Conservation (phyloP, 208 protist genomes). For the Trypanosoma rangeli region DNA sequence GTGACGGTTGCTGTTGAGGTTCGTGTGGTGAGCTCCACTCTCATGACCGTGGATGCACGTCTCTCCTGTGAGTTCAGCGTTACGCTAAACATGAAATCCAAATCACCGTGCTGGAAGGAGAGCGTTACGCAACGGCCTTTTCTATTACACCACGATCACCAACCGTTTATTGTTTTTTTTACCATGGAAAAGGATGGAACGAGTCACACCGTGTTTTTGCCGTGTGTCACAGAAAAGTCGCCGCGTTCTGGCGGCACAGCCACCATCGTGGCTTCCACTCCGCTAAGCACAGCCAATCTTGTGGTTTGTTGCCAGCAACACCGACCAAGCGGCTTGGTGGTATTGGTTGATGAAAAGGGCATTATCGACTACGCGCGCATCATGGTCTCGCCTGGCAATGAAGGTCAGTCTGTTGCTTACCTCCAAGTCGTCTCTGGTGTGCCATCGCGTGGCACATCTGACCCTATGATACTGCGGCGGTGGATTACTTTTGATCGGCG, state of each 20-base stretch:
- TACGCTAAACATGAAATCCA: background rate
- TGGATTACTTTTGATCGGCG: slow-evolving; percentile 64
- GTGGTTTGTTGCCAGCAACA: slow-evolving; percentile 57
- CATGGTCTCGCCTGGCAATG: slow-evolving; percentile 13
- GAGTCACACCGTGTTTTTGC: slow-evolving; percentile 26
- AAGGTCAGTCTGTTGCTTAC: slow-evolving; percentile 20
- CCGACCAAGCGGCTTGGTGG: slow-evolving; percentile 27
- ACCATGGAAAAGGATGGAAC: slow-evolving; percentile 13
- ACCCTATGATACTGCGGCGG: slow-evolving; percentile 39
- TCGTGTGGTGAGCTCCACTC: slow-evolving; percentile 42
- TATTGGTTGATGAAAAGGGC: slow-evolving; percentile 52
- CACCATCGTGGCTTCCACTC: slow-evolving; percentile 2
- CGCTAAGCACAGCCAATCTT: slow-evolving; percentile 46
- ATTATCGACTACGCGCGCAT: slow-evolving; percentile 69
- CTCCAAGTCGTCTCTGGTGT: slow-evolving; percentile 54
- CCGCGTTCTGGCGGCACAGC: background rate
- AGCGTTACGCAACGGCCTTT: slow-evolving; percentile 47
- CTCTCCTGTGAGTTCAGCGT: slow-evolving; percentile 39
- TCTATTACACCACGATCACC: slow-evolving; percentile 60
- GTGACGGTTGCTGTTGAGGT: slow-evolving; percentile 45
- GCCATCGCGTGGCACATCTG: slow-evolving; percentile 28
- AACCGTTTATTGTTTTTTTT: slow-evolving; percentile 62
- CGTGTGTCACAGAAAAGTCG: slow-evolving; percentile 19
- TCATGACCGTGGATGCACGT: slow-evolving; percentile 58
- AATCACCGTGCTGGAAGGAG: slow-evolving; percentile 24